Percentiles rank a stretch among this genome's conserved stretches.
Evolutionary conservation across 352 stramenopile genomes (phyloP).

Genomic region (Phytophthora pinifolia): DNA sequence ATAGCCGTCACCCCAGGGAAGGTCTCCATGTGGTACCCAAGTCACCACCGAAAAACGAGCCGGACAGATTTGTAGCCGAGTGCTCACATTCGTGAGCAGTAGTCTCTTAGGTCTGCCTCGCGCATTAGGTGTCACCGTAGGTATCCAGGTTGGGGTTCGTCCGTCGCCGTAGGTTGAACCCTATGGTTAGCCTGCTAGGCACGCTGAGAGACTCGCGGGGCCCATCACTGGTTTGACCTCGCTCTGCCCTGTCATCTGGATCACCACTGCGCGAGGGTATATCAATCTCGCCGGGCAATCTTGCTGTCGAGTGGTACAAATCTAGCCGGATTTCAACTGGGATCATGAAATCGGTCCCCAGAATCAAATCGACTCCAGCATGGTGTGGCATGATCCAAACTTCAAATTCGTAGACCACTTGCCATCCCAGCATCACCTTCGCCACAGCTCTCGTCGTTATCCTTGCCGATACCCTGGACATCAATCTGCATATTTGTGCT

Average conservation of each 20-base stretch:
- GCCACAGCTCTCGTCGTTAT: background rate
- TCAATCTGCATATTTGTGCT: background rate
- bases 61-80: slow-evolving; percentile 93
- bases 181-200: slow-evolving; percentile 20
- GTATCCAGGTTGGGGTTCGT: slow-evolving; percentile 14
- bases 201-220: background rate
- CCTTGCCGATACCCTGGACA: slow-evolving; percentile 1
- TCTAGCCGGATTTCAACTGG: slow-evolving; percentile 3
- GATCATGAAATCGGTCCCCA: slow-evolving; percentile 8
- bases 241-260: too few species aligned
- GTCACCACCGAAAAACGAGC: slow-evolving; percentile 76
- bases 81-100: slow-evolving; percentile 50
- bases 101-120: slow-evolving; percentile 57
- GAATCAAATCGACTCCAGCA: slow-evolving; percentile 5
- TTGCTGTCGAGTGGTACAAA: slow-evolving; percentile 3
- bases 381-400: slow-evolving; percentile 6
- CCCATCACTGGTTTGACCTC: background rate
- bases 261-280: background rate
- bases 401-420: slow-evolving; percentile 9
- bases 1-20: background rate
- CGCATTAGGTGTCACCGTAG: slow-evolving; percentile 50
- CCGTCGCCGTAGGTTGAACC: slow-evolving; percentile 30
- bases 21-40: background rate
- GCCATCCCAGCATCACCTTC: slow-evolving; percentile 2
- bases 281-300: background rate